Conservation (phyloP, 2,329 filamentous ascomycete species). For the Cytospora schulzeri region DNA sequence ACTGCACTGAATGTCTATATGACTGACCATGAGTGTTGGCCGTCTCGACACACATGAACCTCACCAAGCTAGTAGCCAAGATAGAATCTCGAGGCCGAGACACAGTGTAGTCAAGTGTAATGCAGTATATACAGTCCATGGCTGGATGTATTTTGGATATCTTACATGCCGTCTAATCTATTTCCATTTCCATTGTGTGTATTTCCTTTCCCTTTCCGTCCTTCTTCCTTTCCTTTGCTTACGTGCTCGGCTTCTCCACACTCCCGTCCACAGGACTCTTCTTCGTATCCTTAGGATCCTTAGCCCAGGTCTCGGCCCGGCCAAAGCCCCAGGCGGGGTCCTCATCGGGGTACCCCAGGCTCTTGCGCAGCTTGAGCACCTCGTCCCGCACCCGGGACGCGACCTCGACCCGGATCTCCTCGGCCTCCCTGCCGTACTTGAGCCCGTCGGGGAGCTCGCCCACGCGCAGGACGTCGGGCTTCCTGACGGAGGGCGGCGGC, state of each 20-base stretch:
- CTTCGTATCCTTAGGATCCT: constrained; percentile 51
- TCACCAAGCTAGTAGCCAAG: background rate
- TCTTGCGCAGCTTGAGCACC: constrained; percentile 74
- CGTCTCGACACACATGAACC: too few species aligned
- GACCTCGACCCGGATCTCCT: constrained; percentile 76
- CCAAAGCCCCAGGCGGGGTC: constrained; percentile 67
- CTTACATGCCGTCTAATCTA: background rate
- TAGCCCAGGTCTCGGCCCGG: constrained; percentile 78
- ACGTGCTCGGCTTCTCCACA: constrained; percentile 40
- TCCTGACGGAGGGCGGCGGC: constrained; percentile 29
- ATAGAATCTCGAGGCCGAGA: background rate
- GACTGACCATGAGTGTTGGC: too few species aligned
- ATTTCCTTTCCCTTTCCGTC: background rate
- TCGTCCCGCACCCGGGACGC: constrained; percentile 76
- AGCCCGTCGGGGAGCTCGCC: constrained; percentile 68
- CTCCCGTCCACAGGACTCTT: constrained; percentile 58
- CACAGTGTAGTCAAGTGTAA: background rate
- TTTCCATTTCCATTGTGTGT: background rate
- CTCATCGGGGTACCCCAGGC: constrained; percentile 75
- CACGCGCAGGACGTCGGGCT: constrained; percentile 32
- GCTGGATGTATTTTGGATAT: background rate
- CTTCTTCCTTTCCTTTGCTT: background rate
- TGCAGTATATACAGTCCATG: background rate
- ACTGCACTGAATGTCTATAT: too few species aligned
- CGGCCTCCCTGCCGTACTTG: constrained; percentile 72